Percentiles rank a stretch among this genome's conserved stretches.
Conservation (phyloP, 768 basidiomycete species). For the Termitomyces sp. region DNA sequence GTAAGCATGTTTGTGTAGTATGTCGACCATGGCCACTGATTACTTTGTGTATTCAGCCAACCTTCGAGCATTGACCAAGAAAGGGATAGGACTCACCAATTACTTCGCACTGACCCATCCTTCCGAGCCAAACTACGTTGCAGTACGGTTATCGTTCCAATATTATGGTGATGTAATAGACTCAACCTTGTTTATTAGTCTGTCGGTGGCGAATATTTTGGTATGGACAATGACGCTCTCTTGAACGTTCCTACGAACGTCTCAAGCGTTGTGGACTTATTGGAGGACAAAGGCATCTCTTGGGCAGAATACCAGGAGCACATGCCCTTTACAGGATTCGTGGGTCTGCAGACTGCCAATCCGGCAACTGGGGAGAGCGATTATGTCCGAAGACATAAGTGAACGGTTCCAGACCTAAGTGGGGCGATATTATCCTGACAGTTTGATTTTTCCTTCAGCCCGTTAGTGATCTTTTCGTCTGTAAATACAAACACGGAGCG, state of each 20-base stretch:
- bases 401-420: neutral
- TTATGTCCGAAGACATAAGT: constrained; percentile 30
- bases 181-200: neutral
- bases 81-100: constrained; percentile 45
- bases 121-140: constrained; percentile 58
- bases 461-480: constrained; percentile 14
- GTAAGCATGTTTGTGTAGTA: constrained; percentile 4
- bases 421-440: neutral
- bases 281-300: constrained; percentile 53
- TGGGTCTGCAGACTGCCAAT: constrained; percentile 27
- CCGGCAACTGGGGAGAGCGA: constrained; percentile 20
- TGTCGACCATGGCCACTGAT: neutral
- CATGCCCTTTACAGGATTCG: constrained; percentile 47
- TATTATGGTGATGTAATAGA: constrained; percentile 12
- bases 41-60: constrained; percentile 9
- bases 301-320: constrained; percentile 64
- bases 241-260: constrained; percentile 40
- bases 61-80: constrained; percentile 36
- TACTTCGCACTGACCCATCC: constrained; percentile 53
- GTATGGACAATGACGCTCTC: constrained; percentile 36
- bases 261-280: constrained; percentile 55
- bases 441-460: neutral
- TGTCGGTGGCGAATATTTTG: constrained; percentile 25
- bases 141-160: constrained; percentile 18
- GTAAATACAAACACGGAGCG: constrained; percentile 5